Conservation (phyloP, 306 rosid genomes). For the Corylus americana region DNA sequence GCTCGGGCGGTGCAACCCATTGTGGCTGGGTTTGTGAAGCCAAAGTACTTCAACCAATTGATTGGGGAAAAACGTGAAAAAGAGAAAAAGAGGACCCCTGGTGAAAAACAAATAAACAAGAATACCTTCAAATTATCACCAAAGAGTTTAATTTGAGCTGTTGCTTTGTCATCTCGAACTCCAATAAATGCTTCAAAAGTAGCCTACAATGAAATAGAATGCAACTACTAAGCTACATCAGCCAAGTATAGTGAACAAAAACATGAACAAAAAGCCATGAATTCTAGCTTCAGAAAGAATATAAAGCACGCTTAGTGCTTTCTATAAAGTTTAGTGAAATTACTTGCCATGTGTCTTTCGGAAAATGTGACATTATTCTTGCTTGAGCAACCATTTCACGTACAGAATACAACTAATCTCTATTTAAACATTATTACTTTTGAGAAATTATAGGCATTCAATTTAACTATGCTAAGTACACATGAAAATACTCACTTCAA, state of each 20-base stretch:
- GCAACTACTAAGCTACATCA: slow-evolving; percentile 18
- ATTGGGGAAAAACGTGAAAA: background rate
- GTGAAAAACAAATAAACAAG: slow-evolving; percentile 14
- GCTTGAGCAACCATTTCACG: background rate
- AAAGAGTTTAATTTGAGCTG: slow-evolving; percentile 83
- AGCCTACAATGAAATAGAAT: slow-evolving; percentile 57
- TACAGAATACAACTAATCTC: background rate
- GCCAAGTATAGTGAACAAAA: background rate
- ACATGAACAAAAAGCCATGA: background rate
- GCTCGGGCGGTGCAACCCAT: background rate
- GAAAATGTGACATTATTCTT: background rate
- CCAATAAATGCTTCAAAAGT: slow-evolving; percentile 93
- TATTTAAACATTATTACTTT: background rate
- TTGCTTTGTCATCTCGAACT: slow-evolving; percentile 82
- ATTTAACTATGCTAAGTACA: background rate
- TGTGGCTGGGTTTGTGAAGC: background rate
- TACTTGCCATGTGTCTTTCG: background rate
- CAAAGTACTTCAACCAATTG: background rate
- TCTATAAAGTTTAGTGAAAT: background rate
- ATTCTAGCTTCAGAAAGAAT: background rate
- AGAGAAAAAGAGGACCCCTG: background rate
- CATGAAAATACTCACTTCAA: background rate
- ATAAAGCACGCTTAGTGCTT: background rate
- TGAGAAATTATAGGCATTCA: background rate
- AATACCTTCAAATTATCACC: slow-evolving; percentile 89